Conservation (phyloP, 2,329 filamentous ascomycete genomes). For the Alternaria conjuncta region DNA sequence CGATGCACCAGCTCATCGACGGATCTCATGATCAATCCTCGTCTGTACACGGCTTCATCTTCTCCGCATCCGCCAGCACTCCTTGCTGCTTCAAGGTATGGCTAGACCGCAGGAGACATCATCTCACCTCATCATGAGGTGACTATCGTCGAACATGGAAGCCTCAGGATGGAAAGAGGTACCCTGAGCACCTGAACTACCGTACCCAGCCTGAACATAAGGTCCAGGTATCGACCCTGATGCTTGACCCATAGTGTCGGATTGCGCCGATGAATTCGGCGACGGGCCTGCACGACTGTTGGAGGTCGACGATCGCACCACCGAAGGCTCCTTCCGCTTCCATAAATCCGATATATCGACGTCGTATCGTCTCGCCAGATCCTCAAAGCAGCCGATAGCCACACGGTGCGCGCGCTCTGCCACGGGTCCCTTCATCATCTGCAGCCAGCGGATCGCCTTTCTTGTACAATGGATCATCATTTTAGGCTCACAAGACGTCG, state of each 20-base stretch:
- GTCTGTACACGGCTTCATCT: background rate
- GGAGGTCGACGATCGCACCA: background rate
- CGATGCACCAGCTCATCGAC: background rate
- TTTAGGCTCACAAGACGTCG: conserved; percentile 26
- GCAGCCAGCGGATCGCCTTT: conserved; percentile 45
- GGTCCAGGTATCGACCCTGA: background rate
- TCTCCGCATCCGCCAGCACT: background rate
- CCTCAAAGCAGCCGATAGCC: conserved; percentile 24
- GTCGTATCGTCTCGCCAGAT: conserved; percentile 24
- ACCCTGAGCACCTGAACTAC: background rate
- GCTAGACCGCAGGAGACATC: background rate
- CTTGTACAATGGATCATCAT: conserved; percentile 31
- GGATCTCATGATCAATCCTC: background rate
- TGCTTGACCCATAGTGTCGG: background rate
- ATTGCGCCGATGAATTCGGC: background rate
- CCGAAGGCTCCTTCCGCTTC: conserved; percentile 3
- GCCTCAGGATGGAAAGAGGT: background rate
- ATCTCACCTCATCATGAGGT: background rate
- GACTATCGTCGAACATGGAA: background rate
- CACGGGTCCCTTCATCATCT: conserved; percentile 38
- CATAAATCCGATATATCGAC: conserved; percentile 19
- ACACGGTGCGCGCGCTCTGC: conserved; percentile 33
- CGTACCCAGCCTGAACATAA: background rate
- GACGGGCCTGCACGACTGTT: background rate
- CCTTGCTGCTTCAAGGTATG: background rate